Evolutionary conservation across 257 asterid species (phyloP).

Genomic region (Mentha longifolia): DNA sequence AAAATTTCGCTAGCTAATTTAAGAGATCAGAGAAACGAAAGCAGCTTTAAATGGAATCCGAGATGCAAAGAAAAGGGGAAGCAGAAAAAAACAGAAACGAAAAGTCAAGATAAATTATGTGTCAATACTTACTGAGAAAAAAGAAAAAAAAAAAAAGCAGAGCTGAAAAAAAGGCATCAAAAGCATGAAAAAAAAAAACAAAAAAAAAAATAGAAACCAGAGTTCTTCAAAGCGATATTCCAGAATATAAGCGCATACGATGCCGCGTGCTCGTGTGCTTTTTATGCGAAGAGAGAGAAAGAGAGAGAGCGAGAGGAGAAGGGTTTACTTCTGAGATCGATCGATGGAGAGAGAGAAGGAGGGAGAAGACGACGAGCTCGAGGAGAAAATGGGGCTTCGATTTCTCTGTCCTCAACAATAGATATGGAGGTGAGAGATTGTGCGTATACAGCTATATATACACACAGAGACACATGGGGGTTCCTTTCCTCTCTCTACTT

Average conservation of each 20-base stretch:
- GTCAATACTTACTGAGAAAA: conserved; percentile 31
- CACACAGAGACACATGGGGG: conserved; percentile 34
- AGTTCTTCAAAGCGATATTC: conserved; percentile 46
- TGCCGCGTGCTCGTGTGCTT: not conserved
- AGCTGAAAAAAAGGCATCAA: no score
- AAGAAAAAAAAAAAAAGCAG: no score
- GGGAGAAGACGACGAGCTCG: conserved; percentile 40
- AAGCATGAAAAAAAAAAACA: not conserved
- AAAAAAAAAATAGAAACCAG: conserved; percentile 2
- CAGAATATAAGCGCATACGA: conserved; percentile 23
- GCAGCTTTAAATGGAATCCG: conserved; percentile 73
- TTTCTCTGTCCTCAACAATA: conserved; percentile 37
- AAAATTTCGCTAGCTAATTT: conserved; percentile 31
- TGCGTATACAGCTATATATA: conserved; percentile 30
- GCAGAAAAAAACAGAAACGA: conserved; percentile 41
- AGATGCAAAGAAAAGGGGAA: conserved; percentile 57
- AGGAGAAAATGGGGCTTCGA: conserved; percentile 39
- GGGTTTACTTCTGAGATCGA: conserved; percentile 45
- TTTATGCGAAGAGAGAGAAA: conserved; percentile 32
- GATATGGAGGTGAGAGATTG: conserved; percentile 37
- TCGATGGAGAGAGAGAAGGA: conserved; percentile 27
- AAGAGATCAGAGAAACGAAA: conserved; percentile 57
- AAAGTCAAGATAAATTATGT: conserved; percentile 40
- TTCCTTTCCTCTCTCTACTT: conserved; percentile 51
- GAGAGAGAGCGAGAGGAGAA: conserved; percentile 28